Evolutionary conservation across 2,329 filamentous ascomycete species (phyloP).

Genomic region (Didymella keratinophila): DNA sequence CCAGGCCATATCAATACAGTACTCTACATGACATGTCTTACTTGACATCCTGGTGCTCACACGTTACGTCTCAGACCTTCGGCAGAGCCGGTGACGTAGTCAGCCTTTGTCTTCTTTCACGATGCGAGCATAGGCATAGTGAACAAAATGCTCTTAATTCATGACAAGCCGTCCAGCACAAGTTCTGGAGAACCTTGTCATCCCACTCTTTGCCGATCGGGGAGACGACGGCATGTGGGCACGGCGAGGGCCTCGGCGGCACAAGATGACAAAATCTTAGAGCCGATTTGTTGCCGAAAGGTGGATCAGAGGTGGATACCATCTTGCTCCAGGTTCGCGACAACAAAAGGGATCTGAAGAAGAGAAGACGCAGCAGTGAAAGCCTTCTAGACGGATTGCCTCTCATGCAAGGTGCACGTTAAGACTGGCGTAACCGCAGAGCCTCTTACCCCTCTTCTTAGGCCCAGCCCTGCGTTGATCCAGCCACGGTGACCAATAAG

Average conservation of each 20-base stretch:
- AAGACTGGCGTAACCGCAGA: conserved; percentile 13
- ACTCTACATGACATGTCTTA: too few species aligned
- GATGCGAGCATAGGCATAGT: not conserved
- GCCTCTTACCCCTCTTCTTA: conserved; percentile 19
- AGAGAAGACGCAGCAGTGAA: not conserved
- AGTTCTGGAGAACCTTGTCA: conserved; percentile 13
- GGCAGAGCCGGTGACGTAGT: not conserved
- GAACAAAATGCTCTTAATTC: not conserved
- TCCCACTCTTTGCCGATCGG: conserved; percentile 20
- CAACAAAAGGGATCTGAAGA: conserved; percentile 3
- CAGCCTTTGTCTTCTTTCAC: not conserved
- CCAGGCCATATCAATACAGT: conserved; percentile 12
- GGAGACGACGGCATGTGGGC: conserved; percentile 19
- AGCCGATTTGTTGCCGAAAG: conserved; percentile 19
- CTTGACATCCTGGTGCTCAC: too few species aligned
- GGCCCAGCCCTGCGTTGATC: conserved; percentile 12
- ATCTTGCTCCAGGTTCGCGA: conserved; percentile 8
- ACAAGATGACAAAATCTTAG: conserved; percentile 8
- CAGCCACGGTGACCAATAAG: conserved; percentile 9
- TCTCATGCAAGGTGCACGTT: conserved; percentile 5
- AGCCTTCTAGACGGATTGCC: not conserved
- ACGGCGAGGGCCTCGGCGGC: conserved; percentile 11
- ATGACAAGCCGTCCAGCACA: not conserved
- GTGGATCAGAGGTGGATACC: conserved; percentile 15
- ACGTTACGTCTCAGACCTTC: not conserved